A percentile compares a stretch with the other conserved stretches of the same genome.
These are phyloP conservation scores for Wickerhamiella sergipiensis DNA, from an alignment of 805 yeast genomes.

Conservation along the genomic window DNA sequence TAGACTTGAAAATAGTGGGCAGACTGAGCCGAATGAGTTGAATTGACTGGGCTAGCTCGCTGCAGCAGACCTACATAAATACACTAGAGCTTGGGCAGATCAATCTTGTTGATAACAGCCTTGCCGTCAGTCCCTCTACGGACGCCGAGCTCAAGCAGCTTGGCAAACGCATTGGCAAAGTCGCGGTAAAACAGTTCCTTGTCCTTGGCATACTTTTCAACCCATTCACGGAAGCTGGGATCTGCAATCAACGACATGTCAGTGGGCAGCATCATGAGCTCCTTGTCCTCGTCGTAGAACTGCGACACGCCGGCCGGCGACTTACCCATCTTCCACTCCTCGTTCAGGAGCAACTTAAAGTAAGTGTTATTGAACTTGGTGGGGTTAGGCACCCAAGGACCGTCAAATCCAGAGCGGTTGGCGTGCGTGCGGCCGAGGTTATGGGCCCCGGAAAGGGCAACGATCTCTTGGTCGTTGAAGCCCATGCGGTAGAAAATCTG, in stretches of 20 bases:
- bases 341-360: conserved; percentile 38
- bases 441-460: conserved; percentile 51
- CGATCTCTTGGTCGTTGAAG: conserved; percentile 46
- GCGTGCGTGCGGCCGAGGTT: conserved; percentile 50
- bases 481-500: conserved; percentile 46
- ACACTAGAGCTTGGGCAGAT: background rate
- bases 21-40: too few relatives aligned
- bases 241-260: conserved; percentile 61
- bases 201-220: conserved; percentile 53
- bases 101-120: conserved; percentile 19
- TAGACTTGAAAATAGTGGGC: too few relatives aligned
- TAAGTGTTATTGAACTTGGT: conserved; percentile 64
- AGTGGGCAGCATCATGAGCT: conserved; percentile 77
- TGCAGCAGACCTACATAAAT: too few relatives aligned
- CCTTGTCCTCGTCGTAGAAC: conserved; percentile 37
- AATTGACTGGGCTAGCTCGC: too few relatives aligned
- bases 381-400: conserved; percentile 82
- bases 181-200: conserved; percentile 46
- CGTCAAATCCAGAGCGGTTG: conserved; percentile 63
- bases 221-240: conserved; percentile 45
- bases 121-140: conserved; percentile 38
- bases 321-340: conserved; percentile 37
- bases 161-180: conserved; percentile 54
- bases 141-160: conserved; percentile 65
- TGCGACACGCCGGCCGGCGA: conserved; percentile 28